Base-by-base conservation (phyloP, 768 basidiomycete species). In the Sarcodon aspratus region DNA sequence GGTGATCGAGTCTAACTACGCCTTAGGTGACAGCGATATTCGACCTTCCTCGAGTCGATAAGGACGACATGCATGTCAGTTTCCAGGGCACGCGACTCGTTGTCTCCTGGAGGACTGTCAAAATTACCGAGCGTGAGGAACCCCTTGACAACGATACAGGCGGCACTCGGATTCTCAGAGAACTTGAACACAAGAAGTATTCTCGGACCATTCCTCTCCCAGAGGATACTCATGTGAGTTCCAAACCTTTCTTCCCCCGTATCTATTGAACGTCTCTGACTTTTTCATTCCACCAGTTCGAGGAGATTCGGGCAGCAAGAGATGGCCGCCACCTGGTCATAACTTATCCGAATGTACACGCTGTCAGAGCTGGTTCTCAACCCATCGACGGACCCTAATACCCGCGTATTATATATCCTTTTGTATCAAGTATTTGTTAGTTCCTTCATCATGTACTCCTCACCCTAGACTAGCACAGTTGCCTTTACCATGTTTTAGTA, bases 11-110 rank as follows among this genome's bases (percentile, higher is more conserved):
- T 7, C 21, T 53, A 44, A 53, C 21, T 31, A 27, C 45, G 35
- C 32, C 36, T 33, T 38, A 80, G 59, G 74, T 83, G 44, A 79
- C 79, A 18, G 82, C 80, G 18, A 83, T 75, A 45, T 85, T 86
- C 59, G 81, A 85, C 51, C 66, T 88, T 56, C 72, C 73, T 3
- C 80, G 82, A 31, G 75, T 87, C 38, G 71, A 70, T 57, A 87
- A 85, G 60, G 74, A 85, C 50, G 78, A 87, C 52, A 75, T 85
- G 48, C 84, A 87, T 54, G 79, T 88, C 57, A 85, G 78, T 59
- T 87, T 76, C 55, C 81, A 82, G 47, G 71, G 73, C 47, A 65
- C 74, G 54, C 67, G 75, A 42, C 66, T 88, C 9, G 69, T 82
- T 35, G 69, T 88, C 36, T 81, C 76, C 13, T 88, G 85, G 85